Base-by-base conservation (phyloP, 2,329 filamentous ascomycete species). In the Acrodontium crateriforme region DNA sequence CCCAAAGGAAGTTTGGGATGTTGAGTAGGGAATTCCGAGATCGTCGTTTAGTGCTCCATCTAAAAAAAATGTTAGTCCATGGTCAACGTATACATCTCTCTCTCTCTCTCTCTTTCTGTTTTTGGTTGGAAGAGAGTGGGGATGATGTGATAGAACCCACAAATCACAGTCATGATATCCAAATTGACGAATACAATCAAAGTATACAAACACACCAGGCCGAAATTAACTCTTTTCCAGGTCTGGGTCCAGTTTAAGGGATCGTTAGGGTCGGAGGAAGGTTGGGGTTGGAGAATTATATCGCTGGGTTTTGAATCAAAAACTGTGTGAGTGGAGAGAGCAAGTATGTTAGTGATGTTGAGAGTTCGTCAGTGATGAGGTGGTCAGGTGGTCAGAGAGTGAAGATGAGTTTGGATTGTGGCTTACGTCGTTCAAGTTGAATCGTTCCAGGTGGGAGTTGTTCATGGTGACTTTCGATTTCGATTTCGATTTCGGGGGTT, bases 1-100 rank as follows among this genome's bases (percentile, higher is more conserved):
- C 65, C 29, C 56, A 60, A 3, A 53, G 56, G 28, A 62, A 52
- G 28, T 65, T 67, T 18, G 67, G 36, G 0, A 52, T 38, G 1
- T 44, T 46, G n/a, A n/a, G 25, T 48, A 53, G 30, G 44, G 55
- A 40, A 64, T 59, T 18, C 54, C 53, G 0, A 68, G 49, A 30
- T 67, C 50, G 4, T 38, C 29, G 13, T 58, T 51, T 39, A 63
- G 45, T 1, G 54, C 49, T 0, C n/a, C n/a, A n/a, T n/a, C n/a
- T n/a, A n/a, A n/a, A n/a, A n/a, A n/a, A n/a, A n/a, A n/a, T n/a
- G n/a, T n/a, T n/a, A n/a, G n/a, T n/a, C n/a, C n/a, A n/a, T n/a
- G n/a, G n/a, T n/a, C n/a, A n/a, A n/a, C n/a, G n/a, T n/a, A n/a
- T n/a, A n/a, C n/a, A n/a, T n/a, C n/a, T n/a, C n/a, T n/a, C n/a